Base-by-base conservation (phyloP, 148 eudicot species). In the Fagopyrum homotropicum region DNA sequence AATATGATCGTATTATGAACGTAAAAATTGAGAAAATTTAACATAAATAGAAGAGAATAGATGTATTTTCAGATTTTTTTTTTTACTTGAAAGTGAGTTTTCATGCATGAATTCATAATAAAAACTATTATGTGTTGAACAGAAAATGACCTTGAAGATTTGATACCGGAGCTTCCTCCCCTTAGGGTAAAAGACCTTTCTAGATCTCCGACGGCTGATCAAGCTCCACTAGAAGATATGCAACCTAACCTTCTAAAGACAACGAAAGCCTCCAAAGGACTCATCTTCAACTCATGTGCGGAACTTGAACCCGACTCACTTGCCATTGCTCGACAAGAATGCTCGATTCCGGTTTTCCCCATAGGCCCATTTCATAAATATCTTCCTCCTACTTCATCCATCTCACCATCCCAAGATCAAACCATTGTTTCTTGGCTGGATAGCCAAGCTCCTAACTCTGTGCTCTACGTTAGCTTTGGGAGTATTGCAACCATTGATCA, bases 351-450 rank as follows among this genome's bases (percentile, higher is more conserved):
- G 4, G 35, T 83, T 57, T 85, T 82, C 72, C 70, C 80, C 3
- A 59, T 85, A 15, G 88, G 88, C 29, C 85, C 85, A 22, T 72
- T 85, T 52, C 82, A 82, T 49, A 79, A 77, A 45, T 4, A 40
- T 30, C 7, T 73, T 1, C 68, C 57, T 26, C 52, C 57, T 35
- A 72, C 72, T 17, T 68, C 81, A 6, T 56, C 29, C 14, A 86
- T 75, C 75, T 46, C 79, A 40, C 50, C 52, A 69, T 16, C 7
- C 8, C 29, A 60, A 60, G 89, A 86, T 63, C 75, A 59, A 52
- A 72, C 76, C 64, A 63, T 64, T 46, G 72, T 82, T 9, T 76
- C 85, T 30, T 86, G 89, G 89, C 75, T 86, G 29, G 70, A 86
- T 60, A 82, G 48, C 26, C 85, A 84, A 63, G 50, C 77, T 73